A percentile compares a stretch with the other conserved stretches of the same genome.
Evolutionary conservation across 768 basidiomycete species (phyloP).

Genomic region (Punctularia strigosozonata): DNA sequence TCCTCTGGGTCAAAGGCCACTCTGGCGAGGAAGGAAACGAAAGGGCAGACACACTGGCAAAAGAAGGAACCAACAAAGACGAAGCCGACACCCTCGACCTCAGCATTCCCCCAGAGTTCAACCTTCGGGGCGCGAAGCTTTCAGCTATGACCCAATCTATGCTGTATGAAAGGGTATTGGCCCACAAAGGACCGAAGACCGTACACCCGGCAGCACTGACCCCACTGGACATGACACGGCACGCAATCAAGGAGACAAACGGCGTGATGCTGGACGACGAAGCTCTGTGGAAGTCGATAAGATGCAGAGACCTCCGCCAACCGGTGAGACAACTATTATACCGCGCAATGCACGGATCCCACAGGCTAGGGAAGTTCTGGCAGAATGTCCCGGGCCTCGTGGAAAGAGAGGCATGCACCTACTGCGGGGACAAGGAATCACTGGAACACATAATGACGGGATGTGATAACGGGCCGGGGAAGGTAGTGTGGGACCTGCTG

Average conservation of each 20-base stretch:
- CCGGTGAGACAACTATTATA: neutral
- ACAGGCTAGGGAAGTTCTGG: neutral
- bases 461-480: neutral
- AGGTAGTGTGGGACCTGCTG: neutral
- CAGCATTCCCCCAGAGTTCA: neutral
- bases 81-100: neutral
- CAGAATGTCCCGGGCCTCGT: neutral
- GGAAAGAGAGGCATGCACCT: neutral
- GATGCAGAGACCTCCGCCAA: neutral
- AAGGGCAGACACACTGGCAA: slow-evolving; percentile 12
- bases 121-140: slow-evolving; percentile 8
- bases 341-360: neutral
- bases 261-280: neutral
- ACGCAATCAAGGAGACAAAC: neutral
- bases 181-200: neutral
- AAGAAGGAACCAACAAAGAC: slow-evolving; percentile 6
- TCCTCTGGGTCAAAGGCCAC: slow-evolving; percentile 18
- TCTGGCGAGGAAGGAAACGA: slow-evolving; percentile 11
- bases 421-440: neutral
- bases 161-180: slow-evolving; percentile 7
- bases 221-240: neutral
- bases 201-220: no score
- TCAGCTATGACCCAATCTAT: slow-evolving; percentile 10
- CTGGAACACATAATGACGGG: neutral
- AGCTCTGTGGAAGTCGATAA: neutral